Base-by-base conservation (phyloP, 2,329 filamentous ascomycete species). In the Paraconiothyrium brasiliense region DNA sequence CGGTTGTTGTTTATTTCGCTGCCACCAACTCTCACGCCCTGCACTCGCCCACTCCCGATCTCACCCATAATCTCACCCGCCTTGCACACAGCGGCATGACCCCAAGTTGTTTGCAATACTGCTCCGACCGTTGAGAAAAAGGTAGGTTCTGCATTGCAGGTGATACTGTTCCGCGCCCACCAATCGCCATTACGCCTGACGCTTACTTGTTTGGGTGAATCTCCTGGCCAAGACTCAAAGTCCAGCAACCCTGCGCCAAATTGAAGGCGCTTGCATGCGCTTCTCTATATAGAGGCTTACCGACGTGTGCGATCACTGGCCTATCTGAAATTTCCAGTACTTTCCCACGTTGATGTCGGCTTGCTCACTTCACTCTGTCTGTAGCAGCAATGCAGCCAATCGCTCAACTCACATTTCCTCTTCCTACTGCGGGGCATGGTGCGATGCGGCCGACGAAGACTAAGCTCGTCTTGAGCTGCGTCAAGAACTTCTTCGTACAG, bases 361-460 rank as follows among this genome's bases (percentile, higher is more conserved):
- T 39, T 4, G 24, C 34, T 24, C 41, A 52, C n/a, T 22, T 24
- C 35, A 37, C n/a, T 9, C 11, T 22, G 4, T 48, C 4, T 20
- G 47, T 8, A 34, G 24, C 11, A 32, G 24, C 11, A 32, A 48
- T 32, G 46, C 27, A 49, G 47, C 14, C 30, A 34, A 34, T 13
- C 14, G 34, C n/a, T 20, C 27, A 20, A 47, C 8, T 47, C 22
- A 20, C 10, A 1, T 13, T 20, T 27, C 10, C 22, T 2, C 44
- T 7, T 27, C 7, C 16, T 30, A 24, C 22, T 9, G 8, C 20
- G 24, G 22, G 22, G 5, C 30, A 22, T 16, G 34, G 49, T 64
- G 66, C 54, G 35, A 56, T 32, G 65, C 39, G 62, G 63, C 65
- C 63, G 62, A 44, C 49, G 57, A 14, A 41, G 13, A 34, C 20